These are phyloP conservation scores for Amanita pseudoporphyria DNA, from an alignment of 768 basidiomycete genomes.

Conservation along the genomic window DNA sequence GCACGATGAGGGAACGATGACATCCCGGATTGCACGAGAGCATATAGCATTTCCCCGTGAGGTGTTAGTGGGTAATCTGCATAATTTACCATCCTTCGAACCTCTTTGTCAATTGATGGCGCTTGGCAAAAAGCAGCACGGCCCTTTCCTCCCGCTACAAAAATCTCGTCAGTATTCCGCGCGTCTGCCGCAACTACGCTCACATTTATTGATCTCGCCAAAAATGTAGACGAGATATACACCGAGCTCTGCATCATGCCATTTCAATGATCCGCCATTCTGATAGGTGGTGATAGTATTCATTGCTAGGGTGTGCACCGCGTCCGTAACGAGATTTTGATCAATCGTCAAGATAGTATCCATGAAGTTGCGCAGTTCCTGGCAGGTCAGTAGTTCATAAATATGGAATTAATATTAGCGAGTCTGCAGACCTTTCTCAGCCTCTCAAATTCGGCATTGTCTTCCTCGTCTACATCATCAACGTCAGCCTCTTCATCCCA, in stretches of 20 bases:
- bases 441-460: slow-evolving; percentile 69
- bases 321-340: slow-evolving; percentile 72
- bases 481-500: slow-evolving; percentile 79
- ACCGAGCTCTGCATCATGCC: slow-evolving; percentile 92
- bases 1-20: slow-evolving; percentile 74
- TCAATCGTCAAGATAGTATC: slow-evolving; percentile 85
- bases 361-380: slow-evolving; percentile 82
- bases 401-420: slow-evolving; percentile 2
- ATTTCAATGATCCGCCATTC: slow-evolving; percentile 56
- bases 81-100: slow-evolving; percentile 58
- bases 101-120: slow-evolving; percentile 57
- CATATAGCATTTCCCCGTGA: slow-evolving; percentile 83
- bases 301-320: slow-evolving; percentile 63
- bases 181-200: slow-evolving; percentile 14
- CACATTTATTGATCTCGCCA: slow-evolving; percentile 88
- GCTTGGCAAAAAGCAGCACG: slow-evolving; percentile 81
- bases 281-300: slow-evolving; percentile 66
- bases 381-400: slow-evolving; percentile 13
- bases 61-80: slow-evolving; percentile 77
- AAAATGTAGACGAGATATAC: slow-evolving; percentile 92
- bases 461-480: slow-evolving; percentile 84
- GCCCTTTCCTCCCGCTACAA: slow-evolving; percentile 66
- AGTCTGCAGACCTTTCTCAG: slow-evolving; percentile 64
- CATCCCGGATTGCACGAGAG: slow-evolving; percentile 77
- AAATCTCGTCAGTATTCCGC: slow-evolving; percentile 4